These are phyloP conservation scores for Gaertneriomyces sp. DNA, from an alignment of 192 early-diverging fungal species.

Conservation along the genomic window DNA sequence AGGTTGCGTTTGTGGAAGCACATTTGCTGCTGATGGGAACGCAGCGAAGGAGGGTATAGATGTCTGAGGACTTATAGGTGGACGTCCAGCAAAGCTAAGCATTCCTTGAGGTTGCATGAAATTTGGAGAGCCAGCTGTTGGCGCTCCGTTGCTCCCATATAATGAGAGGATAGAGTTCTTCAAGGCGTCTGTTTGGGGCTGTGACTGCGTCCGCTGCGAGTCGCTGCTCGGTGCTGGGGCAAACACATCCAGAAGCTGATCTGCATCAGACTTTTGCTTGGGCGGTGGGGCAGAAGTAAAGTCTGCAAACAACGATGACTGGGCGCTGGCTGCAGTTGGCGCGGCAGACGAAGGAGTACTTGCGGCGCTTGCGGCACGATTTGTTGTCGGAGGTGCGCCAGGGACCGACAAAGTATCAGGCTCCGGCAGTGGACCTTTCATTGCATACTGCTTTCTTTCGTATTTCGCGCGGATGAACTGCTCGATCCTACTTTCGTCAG, in stretches of 20 bases:
- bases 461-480: constrained; percentile 77
- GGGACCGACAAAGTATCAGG: constrained; percentile 53
- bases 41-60: too few species aligned
- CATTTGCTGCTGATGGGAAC: too few species aligned
- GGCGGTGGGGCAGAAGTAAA: constrained; percentile 8
- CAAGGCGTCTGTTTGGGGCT: constrained; percentile 5
- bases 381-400: constrained; percentile 6
- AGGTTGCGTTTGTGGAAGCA: too few species aligned
- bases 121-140: not conserved
- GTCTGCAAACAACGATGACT: constrained; percentile 17
- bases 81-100: too few species aligned
- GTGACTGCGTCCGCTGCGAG: constrained; percentile 24
- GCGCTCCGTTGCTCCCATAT: constrained; percentile 17
- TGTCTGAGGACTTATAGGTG: too few species aligned
- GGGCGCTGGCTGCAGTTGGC: not conserved
- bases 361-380: constrained; percentile 3
- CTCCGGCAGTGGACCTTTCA: constrained; percentile 70
- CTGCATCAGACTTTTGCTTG: constrained; percentile 19
- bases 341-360: not conserved
- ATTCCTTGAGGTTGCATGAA: too few species aligned
- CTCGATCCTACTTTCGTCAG: constrained; percentile 63
- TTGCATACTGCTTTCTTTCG: constrained; percentile 70
- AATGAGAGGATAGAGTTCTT: constrained; percentile 43
- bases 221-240: constrained; percentile 15
- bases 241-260: constrained; percentile 42